Evolutionary conservation across 1,284 basidiomycete species (phyloP), one percentile per base, ranked within the genome.

Genomic region (Rhodotorula sp.): DNA sequence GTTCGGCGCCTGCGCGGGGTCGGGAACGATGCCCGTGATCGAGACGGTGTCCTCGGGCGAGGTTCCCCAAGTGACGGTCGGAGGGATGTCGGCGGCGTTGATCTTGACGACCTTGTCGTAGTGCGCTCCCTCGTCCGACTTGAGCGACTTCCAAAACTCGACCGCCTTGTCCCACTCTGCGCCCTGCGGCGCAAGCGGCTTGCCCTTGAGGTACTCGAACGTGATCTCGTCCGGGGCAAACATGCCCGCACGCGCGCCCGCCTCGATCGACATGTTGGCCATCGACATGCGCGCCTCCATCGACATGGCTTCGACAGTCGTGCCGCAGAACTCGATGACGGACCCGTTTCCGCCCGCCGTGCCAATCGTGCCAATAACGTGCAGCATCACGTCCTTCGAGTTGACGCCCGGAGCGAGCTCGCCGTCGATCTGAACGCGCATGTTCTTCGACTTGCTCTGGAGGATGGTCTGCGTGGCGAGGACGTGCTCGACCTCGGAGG

Each of bases 241-340:
- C 92, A 97, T 94, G 67, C 94, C 94, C 10, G 76, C 75, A 77
- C 94, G 87, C 73, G 94, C 94, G 79, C 94, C 94, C 69, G 88
- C 94, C 82, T 97, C 94, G 80, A 97, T 96, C 73, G 91, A 93
- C 94, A 97, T 97, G 83, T 97, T 97, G 82, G 93, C 96, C 76
- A 93, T 92, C 76, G 91, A 94, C 93, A 96, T 96, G 61, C 93
- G 70, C 51, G 90, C 92, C 80, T 97, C 94, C 92, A 96, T 94
- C 78, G 90, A 92, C 79, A 96, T 90, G 22, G 85, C 86, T 68
- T 92, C 90, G 82, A 97, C 92, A 64, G 94, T 91, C 2, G 90
- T 90, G 13, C 94, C 94, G 60, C 92, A 89, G 78, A 90, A 97
- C 82, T 97, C 94, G 79, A 97, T 94, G 73, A 96, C 92, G 76